Percentiles rank a stretch among this genome's conserved stretches.
These are phyloP conservation scores for Argentina anserina DNA, from an alignment of 306 rosid species.

Conservation along the genomic window DNA sequence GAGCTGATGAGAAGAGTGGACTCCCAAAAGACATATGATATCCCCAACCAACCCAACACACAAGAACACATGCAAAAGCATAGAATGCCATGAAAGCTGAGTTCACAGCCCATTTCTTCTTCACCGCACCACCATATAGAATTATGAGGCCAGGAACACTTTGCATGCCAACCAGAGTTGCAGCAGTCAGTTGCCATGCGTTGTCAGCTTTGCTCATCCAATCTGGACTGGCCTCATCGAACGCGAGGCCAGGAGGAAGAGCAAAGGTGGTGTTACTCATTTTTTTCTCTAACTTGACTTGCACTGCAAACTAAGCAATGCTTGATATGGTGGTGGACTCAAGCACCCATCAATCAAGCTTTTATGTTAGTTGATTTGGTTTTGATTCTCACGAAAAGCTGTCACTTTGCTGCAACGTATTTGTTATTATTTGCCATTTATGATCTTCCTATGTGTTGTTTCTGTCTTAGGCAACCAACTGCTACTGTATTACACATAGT, in stretches of 20 bases:
- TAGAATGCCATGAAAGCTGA: constrained; percentile 48
- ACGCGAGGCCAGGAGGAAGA: constrained; percentile 17
- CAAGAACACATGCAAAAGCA: constrained; percentile 39
- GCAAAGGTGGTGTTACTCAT: constrained; percentile 11
- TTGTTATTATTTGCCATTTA: constrained; percentile 14
- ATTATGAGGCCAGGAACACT: constrained; percentile 43
- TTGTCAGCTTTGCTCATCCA: constrained; percentile 53
- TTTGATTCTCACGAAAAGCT: constrained; percentile 32
- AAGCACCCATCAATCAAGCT: neutral
- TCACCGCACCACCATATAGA: constrained; percentile 42
- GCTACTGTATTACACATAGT: neutral
- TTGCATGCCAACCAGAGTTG: constrained; percentile 40
- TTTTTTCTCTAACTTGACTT: neutral
- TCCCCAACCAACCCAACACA: constrained; percentile 48
- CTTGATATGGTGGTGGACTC: neutral
- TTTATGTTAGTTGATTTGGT: neutral
- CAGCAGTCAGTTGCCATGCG: constrained; percentile 48
- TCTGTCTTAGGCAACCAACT: neutral
- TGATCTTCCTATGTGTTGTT: neutral
- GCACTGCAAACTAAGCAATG: neutral
- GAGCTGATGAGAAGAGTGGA: neutral
- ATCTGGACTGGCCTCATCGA: constrained; percentile 19
- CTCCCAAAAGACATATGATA: constrained; percentile 39
- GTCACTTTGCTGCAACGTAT: constrained; percentile 11
- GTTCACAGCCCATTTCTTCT: constrained; percentile 51